Conservation (phyloP, 2,329 filamentous ascomycete species). For the Ampelomyces quisqualis region DNA sequence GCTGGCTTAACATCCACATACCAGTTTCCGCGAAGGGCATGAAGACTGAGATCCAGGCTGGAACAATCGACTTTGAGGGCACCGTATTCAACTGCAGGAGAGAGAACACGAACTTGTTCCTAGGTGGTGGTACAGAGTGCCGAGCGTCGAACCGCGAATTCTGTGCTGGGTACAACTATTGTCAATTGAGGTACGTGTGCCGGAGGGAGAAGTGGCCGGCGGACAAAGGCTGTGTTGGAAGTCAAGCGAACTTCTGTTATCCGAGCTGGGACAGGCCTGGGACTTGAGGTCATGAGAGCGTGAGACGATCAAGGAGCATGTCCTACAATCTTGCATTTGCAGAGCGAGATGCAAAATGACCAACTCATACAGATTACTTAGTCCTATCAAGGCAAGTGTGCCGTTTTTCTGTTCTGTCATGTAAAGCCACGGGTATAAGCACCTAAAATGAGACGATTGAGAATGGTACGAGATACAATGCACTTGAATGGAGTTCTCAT, state of each 20-base stretch:
- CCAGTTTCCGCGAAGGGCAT: slow-evolving; percentile 4
- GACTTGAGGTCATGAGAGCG: too few relatives aligned
- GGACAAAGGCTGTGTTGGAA: slow-evolving; percentile 2
- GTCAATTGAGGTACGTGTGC: slow-evolving; percentile 3
- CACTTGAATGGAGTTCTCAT: too few relatives aligned
- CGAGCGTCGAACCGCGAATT: slow-evolving; percentile 2
- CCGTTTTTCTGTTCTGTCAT: too few relatives aligned
- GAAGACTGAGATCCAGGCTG: slow-evolving; percentile 1
- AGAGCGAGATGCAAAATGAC: too few relatives aligned
- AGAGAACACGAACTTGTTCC: slow-evolving; percentile 1
- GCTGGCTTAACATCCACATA: slow-evolving; percentile 1
- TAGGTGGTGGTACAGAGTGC: slow-evolving; percentile 2
- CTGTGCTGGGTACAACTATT: slow-evolving; percentile 4
- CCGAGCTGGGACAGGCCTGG: slow-evolving; percentile 3
- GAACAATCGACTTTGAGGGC: slow-evolving; percentile 1
- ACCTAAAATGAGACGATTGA: too few relatives aligned
- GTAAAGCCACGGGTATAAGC: too few relatives aligned
- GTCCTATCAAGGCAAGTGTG: too few relatives aligned
- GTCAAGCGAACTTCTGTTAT: slow-evolving; percentile 3
- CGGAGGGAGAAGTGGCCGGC: slow-evolving; percentile 4
- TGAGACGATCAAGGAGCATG: too few relatives aligned
- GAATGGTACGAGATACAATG: too few relatives aligned
- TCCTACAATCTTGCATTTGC: too few relatives aligned
- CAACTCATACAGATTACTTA: too few relatives aligned
- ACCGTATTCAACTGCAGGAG: slow-evolving; percentile 2